These are phyloP conservation scores for Lecanicillium sp. DNA, from an alignment of 2,329 filamentous ascomycete genomes.

Conservation along the genomic window DNA sequence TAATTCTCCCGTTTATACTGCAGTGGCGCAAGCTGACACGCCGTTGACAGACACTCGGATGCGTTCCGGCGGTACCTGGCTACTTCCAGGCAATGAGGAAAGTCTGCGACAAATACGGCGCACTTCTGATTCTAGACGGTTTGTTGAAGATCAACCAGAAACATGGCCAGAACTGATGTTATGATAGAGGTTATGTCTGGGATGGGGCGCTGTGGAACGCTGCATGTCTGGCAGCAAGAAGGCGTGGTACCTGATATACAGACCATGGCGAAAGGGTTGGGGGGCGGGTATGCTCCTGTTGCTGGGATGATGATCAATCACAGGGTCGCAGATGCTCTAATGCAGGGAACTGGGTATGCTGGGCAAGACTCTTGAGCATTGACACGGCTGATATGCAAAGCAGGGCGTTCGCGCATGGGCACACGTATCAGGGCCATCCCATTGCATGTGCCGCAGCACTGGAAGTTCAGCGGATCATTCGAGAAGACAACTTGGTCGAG, in stretches of 20 bases:
- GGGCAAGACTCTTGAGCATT: slow-evolving; percentile 8
- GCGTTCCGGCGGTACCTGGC: slow-evolving; percentile 57
- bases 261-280: slow-evolving; percentile 60
- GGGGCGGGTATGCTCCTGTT: slow-evolving; percentile 56
- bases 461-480: slow-evolving; percentile 40
- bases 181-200: slow-evolving; percentile 63
- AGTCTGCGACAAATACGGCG: slow-evolving; percentile 65
- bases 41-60: slow-evolving; percentile 45
- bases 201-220: slow-evolving; percentile 50
- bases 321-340: slow-evolving; percentile 42
- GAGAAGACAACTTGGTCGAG: slow-evolving; percentile 20
- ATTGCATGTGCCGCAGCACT: slow-evolving; percentile 23
- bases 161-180: too few species aligned
- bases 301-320: slow-evolving; percentile 52
- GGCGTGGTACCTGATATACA: slow-evolving; percentile 57
- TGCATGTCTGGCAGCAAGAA: slow-evolving; percentile 59
- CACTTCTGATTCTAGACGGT: slow-evolving; percentile 64
- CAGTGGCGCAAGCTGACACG: neutral
- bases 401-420: slow-evolving; percentile 20
- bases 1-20: neutral
- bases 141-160: too few species aligned
- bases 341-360: slow-evolving; percentile 25
- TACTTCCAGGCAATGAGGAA: slow-evolving; percentile 64
- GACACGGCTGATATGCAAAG: neutral
- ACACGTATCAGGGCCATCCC: slow-evolving; percentile 24